A percentile compares a stretch with the other conserved stretches of the same genome.
phyloP scores from a whole-genome alignment of 1,139 yeast species.

The Hyphopichia fennica region DNA sequence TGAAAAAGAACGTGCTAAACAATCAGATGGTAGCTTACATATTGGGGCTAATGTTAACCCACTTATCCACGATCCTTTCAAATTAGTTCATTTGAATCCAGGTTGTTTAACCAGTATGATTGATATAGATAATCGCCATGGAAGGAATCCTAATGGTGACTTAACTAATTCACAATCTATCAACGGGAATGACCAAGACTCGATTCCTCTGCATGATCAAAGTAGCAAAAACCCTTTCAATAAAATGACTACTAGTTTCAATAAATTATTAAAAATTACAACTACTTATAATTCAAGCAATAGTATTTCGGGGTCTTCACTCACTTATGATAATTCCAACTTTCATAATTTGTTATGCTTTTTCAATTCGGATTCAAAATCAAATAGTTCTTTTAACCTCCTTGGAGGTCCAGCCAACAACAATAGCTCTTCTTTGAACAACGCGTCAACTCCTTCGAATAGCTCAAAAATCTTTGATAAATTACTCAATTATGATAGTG shows the following conservation, averaged over 20 bases:
- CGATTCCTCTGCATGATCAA: slow-evolving; percentile 1
- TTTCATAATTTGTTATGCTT: slow-evolving; percentile 1
- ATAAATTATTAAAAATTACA: slow-evolving; percentile 27
- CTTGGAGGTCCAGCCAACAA: slow-evolving; percentile 2
- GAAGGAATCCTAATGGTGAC: slow-evolving; percentile 8
- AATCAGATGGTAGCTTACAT: slow-evolving; percentile 49
- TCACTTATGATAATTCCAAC: neutral
- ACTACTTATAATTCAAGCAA: slow-evolving; percentile 5
- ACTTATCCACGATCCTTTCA: slow-evolving; percentile 51
- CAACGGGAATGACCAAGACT: slow-evolving; percentile 3
- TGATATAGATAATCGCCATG: slow-evolving; percentile 13
- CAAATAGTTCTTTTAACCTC: slow-evolving; percentile 2
- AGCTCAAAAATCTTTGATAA: slow-evolving; percentile 15
- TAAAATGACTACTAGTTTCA: slow-evolving; percentile 34
- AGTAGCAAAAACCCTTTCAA: slow-evolving; percentile 29
- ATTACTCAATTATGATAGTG: slow-evolving; percentile 24
- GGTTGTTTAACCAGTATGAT: slow-evolving; percentile 45
- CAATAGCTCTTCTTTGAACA: neutral
- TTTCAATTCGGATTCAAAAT: neutral
- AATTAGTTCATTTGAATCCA: slow-evolving; percentile 52
- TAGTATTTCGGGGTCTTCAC: neutral
- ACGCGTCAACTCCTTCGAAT: neutral
- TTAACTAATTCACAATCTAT: slow-evolving; percentile 1
- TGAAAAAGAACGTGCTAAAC: slow-evolving; percentile 28
- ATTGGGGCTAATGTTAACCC: slow-evolving; percentile 59